Evolutionary conservation across 2,329 filamentous ascomycete genomes (phyloP).

Genomic region (Emmonsiellopsis sp.): DNA sequence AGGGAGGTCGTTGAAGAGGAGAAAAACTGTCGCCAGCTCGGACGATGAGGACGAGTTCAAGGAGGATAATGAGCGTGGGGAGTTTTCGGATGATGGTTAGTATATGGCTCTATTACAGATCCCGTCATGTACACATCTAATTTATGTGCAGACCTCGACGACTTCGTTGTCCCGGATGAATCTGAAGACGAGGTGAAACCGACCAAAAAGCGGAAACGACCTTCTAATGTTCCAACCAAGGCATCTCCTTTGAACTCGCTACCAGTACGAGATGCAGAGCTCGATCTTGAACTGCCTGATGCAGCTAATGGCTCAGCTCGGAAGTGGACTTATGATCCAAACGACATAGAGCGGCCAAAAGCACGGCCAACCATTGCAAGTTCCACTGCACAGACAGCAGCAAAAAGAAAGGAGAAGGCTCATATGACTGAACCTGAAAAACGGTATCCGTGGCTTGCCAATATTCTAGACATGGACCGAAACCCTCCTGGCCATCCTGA

Average conservation of each 20-base stretch:
- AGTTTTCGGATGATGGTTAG: slow-evolving; percentile 42
- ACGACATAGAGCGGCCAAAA: slow-evolving; percentile 45
- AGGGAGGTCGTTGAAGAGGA: slow-evolving; percentile 45
- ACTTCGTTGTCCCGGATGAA: slow-evolving; percentile 82
- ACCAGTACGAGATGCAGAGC: slow-evolving; percentile 42
- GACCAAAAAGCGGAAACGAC: slow-evolving; percentile 65
- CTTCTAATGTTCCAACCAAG: slow-evolving; percentile 37
- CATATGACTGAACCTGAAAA: slow-evolving; percentile 75
- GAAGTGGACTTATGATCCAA: slow-evolving; percentile 70
- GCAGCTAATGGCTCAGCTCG: slow-evolving; percentile 60
- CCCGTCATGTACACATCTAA: neutral
- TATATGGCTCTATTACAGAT: slow-evolving; percentile 7
- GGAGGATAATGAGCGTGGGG: slow-evolving; percentile 44
- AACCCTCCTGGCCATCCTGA: slow-evolving; percentile 72
- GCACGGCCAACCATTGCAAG: slow-evolving; percentile 32
- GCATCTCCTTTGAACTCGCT: slow-evolving; percentile 33
- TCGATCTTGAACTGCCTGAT: slow-evolving; percentile 47
- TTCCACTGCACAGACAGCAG: slow-evolving; percentile 13
- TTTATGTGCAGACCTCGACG: slow-evolving; percentile 59
- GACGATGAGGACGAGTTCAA: slow-evolving; percentile 62
- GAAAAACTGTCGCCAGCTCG: slow-evolving; percentile 56
- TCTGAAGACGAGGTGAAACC: slow-evolving; percentile 63
- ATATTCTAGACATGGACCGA: slow-evolving; percentile 74
- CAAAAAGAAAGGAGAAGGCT: slow-evolving; percentile 53
- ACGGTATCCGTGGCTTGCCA: slow-evolving; percentile 83